These are phyloP conservation scores for Dalechampia spathulata DNA, from an alignment of 441 rosid genomes.

Conservation along the genomic window DNA sequence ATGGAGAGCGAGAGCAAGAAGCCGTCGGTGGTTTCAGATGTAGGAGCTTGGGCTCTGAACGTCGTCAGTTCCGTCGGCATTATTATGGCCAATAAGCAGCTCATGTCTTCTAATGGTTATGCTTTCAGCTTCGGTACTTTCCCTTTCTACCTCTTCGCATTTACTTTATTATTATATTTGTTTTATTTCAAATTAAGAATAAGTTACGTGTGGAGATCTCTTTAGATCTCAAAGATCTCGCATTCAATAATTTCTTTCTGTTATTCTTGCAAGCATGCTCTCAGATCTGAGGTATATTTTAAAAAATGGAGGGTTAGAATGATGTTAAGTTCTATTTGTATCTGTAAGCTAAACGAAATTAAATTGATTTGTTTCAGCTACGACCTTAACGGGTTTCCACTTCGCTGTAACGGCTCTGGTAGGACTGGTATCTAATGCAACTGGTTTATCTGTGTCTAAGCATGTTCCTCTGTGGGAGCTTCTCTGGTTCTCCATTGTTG, in stretches of 20 bases:
- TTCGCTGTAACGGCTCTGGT: slow-evolving; percentile 84
- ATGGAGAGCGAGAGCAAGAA: slow-evolving; percentile 53
- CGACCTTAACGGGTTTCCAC: slow-evolving; percentile 93
- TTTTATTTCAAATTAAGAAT: too few relatives aligned
- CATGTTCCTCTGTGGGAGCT: slow-evolving; percentile 95
- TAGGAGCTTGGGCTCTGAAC: slow-evolving; percentile 89
- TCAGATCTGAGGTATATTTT: too few relatives aligned
- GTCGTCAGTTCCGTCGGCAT: slow-evolving; percentile 80
- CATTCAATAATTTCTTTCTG: too few relatives aligned
- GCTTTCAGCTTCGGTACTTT: slow-evolving; percentile 55
- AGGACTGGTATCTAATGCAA: slow-evolving; percentile 83
- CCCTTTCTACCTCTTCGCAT: neutral
- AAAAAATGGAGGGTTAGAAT: too few relatives aligned
- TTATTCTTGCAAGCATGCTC: too few relatives aligned
- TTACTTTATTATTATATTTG: neutral
- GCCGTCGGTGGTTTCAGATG: slow-evolving; percentile 59
- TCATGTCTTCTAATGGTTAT: slow-evolving; percentile 72
- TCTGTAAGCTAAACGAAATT: too few relatives aligned
- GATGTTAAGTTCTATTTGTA: too few relatives aligned
- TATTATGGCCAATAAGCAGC: slow-evolving; percentile 89
- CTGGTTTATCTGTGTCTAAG: slow-evolving; percentile 74
- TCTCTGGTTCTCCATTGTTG: slow-evolving; percentile 83
- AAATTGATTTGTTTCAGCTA: slow-evolving; percentile 34
- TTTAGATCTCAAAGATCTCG: too few relatives aligned
- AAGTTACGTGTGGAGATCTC: too few relatives aligned